These are phyloP conservation scores for Suhomyces choctaworum DNA, from an alignment of 1,139 yeast genomes.

Conservation along the genomic window DNA sequence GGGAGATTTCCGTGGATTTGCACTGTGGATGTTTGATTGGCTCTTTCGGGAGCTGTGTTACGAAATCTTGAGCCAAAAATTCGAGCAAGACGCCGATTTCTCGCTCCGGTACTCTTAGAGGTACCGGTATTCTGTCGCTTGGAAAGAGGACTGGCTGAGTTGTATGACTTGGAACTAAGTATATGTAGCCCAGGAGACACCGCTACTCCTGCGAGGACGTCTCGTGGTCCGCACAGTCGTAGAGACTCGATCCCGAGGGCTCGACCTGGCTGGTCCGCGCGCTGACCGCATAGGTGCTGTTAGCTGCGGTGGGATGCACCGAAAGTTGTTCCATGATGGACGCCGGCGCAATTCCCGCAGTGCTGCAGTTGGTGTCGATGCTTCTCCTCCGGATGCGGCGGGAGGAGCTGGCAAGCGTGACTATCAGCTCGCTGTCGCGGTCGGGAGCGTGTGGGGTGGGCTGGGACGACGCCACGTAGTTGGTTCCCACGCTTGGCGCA, in stretches of 20 bases:
- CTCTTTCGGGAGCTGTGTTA: too few relatives aligned
- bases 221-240: constrained; percentile 22
- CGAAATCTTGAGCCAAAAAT: too few relatives aligned
- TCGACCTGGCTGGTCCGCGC: constrained; percentile 26
- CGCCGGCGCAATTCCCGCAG: constrained; percentile 66
- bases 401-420: constrained; percentile 55
- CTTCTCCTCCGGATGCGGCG: constrained; percentile 52
- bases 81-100: too few relatives aligned
- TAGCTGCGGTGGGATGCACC: constrained; percentile 34
- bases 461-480: constrained; percentile 8
- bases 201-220: constrained; percentile 16
- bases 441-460: constrained; percentile 21
- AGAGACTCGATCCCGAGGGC: constrained; percentile 17
- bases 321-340: constrained; percentile 56
- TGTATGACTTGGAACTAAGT: too few relatives aligned
- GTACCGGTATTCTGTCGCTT: too few relatives aligned
- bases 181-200: too few relatives aligned
- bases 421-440: constrained; percentile 53
- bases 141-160: too few relatives aligned
- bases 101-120: too few relatives aligned
- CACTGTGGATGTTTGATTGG: too few relatives aligned
- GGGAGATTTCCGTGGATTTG: too few relatives aligned
- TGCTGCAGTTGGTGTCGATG: constrained; percentile 58
- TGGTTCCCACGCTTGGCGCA: constrained; percentile 36
- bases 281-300: constrained; percentile 31